Evolutionary conservation across 208 protist species (phyloP).

Genomic region (Trypanosomatidae sp.): DNA sequence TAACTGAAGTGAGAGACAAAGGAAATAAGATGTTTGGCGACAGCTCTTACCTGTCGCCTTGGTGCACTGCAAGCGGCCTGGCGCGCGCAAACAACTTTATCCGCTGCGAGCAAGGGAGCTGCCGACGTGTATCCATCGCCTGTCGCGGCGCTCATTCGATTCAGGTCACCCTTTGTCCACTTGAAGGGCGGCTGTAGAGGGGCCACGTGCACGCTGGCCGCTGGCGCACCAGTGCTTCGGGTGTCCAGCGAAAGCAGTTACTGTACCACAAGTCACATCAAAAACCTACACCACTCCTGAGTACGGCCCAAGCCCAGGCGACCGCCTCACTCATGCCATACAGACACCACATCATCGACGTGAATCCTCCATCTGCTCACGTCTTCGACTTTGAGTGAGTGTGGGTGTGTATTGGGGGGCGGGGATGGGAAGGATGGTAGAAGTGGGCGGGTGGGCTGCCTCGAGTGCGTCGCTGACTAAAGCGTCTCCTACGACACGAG

Average conservation of each 20-base stretch:
- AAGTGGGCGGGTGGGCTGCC: neutral
- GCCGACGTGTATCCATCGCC: neutral
- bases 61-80: neutral
- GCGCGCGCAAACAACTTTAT: neutral
- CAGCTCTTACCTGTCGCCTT: too few species aligned
- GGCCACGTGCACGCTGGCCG: conserved; percentile 2
- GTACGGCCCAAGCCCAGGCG: neutral
- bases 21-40: neutral
- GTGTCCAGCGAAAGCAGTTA: conserved; percentile 9
- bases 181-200: neutral
- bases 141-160: neutral
- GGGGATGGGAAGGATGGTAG: neutral
- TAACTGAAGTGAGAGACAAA: neutral
- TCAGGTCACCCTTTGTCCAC: conserved; percentile 3
- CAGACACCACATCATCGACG: conserved; percentile 2
- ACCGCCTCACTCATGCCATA: neutral
- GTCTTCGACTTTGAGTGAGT: neutral
- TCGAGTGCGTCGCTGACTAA: neutral
- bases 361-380: neutral
- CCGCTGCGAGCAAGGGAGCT: neutral
- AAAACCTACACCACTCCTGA: conserved; percentile 11
- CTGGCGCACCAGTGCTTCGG: conserved; percentile 1
- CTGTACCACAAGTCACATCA: conserved; percentile 1
- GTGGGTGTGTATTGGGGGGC: neutral
- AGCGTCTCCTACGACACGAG: neutral